Base-by-base conservation (phyloP, 148 eudicot genomes). In the Rhododendron ferrugineum region DNA sequence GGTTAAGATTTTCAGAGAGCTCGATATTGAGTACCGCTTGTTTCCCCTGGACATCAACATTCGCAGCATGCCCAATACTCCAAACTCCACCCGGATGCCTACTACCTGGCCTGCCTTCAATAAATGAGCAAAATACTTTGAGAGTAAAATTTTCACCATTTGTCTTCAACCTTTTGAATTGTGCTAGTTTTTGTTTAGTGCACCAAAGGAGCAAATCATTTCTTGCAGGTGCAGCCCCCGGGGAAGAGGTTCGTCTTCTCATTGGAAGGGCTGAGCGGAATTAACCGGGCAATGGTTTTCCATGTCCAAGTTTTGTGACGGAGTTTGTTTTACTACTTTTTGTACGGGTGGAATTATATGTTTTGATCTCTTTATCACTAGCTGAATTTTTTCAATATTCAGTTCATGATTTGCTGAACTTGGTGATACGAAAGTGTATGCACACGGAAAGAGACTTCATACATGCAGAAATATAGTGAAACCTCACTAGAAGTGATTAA, bases 51-150 rank as follows among this genome's bases (percentile, higher is more conserved):
- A n/a, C n/a, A n/a, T n/a, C n/a, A n/a, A n/a, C n/a, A n/a, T n/a
- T n/a, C n/a, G n/a, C n/a, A n/a, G n/a, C n/a, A n/a, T n/a, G n/a
- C n/a, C n/a, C n/a, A n/a, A n/a, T n/a, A n/a, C 40, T 14, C 23
- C 83, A 16, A 82, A 13, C 62, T 80, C 88, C 85, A 84, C 84
- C 70, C 85, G 84, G 15, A 6, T 85, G 62, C 88, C 91, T 10
- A 30, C 92, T 5, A 84, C 79, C 18, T 88, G 89, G 91, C 23
- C 84, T 18, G 56, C 81, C 74, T 54, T 81, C 78, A 66, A 20
- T 68, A 46, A 64, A 34, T 64, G 36, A 62, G 49, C 77, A 32
- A 18, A 40, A 75, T 23, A 16, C 22, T 3, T 46, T 32, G 37
- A 70, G 34, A 13, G 44, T 23, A 81, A 81, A 23, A 18, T 22